Evolutionary conservation across 2,329 filamentous ascomycete genomes (phyloP).

Genomic region (Basipetospora sp.): DNA sequence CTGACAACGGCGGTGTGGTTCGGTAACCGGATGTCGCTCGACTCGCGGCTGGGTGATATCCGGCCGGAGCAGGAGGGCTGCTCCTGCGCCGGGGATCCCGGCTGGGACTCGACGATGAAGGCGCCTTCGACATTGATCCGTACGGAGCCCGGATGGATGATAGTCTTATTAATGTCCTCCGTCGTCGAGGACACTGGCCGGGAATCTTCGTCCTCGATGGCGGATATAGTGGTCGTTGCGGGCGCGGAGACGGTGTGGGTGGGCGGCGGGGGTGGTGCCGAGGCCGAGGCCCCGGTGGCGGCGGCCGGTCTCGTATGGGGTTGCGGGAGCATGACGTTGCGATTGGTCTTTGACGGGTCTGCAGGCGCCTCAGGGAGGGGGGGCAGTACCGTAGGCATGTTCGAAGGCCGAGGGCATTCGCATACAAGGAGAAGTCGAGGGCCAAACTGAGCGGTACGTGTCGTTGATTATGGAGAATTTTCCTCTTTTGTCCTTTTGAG

Average conservation of each 20-base stretch:
- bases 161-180: slow-evolving; percentile 45
- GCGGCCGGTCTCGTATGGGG: neutral
- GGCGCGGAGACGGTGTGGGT: neutral
- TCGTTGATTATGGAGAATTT: no score
- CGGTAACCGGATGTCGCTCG: slow-evolving; percentile 85
- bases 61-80: slow-evolving; percentile 22
- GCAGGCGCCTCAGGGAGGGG: no score
- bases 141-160: slow-evolving; percentile 54
- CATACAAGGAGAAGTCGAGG: no score
- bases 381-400: no score
- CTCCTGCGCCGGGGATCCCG: slow-evolving; percentile 31
- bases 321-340: neutral
- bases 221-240: neutral
- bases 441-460: no score
- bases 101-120: slow-evolving; percentile 82
- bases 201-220: slow-evolving; percentile 13
- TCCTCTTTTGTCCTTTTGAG: no score
- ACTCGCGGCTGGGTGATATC: slow-evolving; percentile 45
- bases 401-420: no score
- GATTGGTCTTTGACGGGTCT: no score
- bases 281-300: neutral
- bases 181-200: slow-evolving; percentile 33
- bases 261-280: no score
- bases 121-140: slow-evolving; percentile 94
- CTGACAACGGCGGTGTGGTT: slow-evolving; percentile 92